Conservation (phyloP, 148 eudicot species). For the Camellia lanceoleosa region DNA sequence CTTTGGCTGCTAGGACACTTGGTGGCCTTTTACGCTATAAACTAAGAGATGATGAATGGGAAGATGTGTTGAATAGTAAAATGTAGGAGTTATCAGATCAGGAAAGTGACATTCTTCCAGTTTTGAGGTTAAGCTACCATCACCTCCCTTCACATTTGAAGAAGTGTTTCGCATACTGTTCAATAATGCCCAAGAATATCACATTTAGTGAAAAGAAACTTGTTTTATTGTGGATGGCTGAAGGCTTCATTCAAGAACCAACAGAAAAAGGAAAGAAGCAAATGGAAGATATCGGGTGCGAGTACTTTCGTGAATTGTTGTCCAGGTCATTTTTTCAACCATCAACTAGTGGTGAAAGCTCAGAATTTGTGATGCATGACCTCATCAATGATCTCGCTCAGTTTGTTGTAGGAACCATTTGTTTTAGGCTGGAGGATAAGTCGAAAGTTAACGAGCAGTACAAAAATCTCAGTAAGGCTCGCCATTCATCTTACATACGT, state of each 20-base stretch:
- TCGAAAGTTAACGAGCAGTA: background rate
- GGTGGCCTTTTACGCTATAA: conserved; percentile 18
- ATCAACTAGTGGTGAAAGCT: background rate
- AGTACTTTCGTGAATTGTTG: conserved; percentile 30
- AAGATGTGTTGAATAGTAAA: conserved; percentile 13
- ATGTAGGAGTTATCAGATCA: conserved; percentile 11
- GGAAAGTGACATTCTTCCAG: conserved; percentile 9
- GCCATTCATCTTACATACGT: conserved; percentile 18
- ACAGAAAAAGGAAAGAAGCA: background rate
- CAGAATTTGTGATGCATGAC: conserved; percentile 34
- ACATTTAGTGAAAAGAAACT: conserved; percentile 9
- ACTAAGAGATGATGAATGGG: conserved; percentile 5
- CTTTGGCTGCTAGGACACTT: conserved; percentile 21
- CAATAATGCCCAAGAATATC: conserved; percentile 19
- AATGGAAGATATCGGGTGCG: conserved; percentile 27
- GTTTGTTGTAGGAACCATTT: conserved; percentile 5
- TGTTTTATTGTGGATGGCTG: conserved; percentile 29
- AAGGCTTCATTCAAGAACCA: conserved; percentile 19
- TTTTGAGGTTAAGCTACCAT: conserved; percentile 23
- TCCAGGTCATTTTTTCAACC: conserved; percentile 35
- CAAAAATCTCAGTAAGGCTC: background rate
- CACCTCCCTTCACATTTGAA: conserved; percentile 25
- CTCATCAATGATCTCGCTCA: conserved; percentile 39
- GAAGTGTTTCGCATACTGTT: conserved; percentile 25
- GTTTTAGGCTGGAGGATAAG: conserved; percentile 23